These are phyloP conservation scores for Paraleonurus japonicus DNA, from an alignment of 257 asterid genomes.

Conservation along the genomic window DNA sequence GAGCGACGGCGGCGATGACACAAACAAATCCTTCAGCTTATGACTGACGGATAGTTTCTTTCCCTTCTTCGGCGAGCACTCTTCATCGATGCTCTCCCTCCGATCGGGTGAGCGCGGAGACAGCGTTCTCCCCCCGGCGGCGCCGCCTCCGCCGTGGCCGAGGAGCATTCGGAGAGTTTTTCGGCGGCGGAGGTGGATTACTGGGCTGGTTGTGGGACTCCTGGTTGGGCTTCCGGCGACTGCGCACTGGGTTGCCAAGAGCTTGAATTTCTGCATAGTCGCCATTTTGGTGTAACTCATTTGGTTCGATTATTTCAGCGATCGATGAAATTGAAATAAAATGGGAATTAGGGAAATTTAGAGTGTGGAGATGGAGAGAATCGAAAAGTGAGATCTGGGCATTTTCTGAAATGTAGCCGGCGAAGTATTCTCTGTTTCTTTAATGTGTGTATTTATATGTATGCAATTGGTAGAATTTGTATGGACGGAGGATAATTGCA, in stretches of 20 bases:
- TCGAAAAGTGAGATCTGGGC: slow-evolving; percentile 44
- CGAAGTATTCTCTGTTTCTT: slow-evolving; percentile 12
- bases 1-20: slow-evolving; percentile 66
- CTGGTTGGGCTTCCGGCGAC: slow-evolving; percentile 80
- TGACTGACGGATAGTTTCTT: slow-evolving; percentile 33
- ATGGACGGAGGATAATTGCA: background rate
- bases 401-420: slow-evolving; percentile 28
- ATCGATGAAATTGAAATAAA: background rate
- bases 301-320: background rate
- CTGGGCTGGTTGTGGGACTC: slow-evolving; percentile 80
- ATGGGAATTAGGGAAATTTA: background rate
- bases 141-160: slow-evolving; percentile 45
- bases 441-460: background rate
- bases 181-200: slow-evolving; percentile 80
- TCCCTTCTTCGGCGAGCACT: slow-evolving; percentile 27
- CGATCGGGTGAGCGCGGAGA: slow-evolving; percentile 39
- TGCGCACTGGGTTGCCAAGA: slow-evolving; percentile 79
- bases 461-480: background rate
- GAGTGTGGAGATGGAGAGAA: slow-evolving; percentile 4
- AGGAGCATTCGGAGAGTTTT: slow-evolving; percentile 86
- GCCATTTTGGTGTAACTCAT: slow-evolving; percentile 39
- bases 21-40: slow-evolving; percentile 62
- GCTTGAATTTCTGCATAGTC: slow-evolving; percentile 76
- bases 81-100: slow-evolving; percentile 8
- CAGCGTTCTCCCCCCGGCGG: slow-evolving; percentile 32